Percentiles rank a stretch among this genome's conserved stretches.
phyloP scores from a whole-genome alignment of 2,329 filamentous ascomycete species.

The Fusarium brachygibbosum region DNA sequence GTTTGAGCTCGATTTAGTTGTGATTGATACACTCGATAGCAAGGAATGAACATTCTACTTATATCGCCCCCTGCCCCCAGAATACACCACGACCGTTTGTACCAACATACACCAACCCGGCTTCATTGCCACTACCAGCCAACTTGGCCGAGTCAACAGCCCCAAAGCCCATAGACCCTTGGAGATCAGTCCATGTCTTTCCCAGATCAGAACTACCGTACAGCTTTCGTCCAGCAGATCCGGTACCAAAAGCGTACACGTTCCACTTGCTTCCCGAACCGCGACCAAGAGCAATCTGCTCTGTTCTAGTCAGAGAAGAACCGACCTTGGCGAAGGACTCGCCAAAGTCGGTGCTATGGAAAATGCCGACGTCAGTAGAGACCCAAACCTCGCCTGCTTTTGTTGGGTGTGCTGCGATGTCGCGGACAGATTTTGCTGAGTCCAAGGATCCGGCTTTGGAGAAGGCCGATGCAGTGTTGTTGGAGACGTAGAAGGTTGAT shows the following conservation, averaged over 20 bases:
- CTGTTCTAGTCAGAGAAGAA: conserved; percentile 55
- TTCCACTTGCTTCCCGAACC: conserved; percentile 59
- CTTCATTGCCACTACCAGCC: conserved; percentile 61
- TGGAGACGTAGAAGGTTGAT: conserved; percentile 65
- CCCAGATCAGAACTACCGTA: conserved; percentile 62
- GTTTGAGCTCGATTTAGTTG: not conserved
- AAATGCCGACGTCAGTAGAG: conserved; percentile 67
- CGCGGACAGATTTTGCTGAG: conserved; percentile 63
- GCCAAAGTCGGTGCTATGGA: conserved; percentile 66
- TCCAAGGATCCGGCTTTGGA: conserved; percentile 54
- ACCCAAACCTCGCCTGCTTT: conserved; percentile 72
- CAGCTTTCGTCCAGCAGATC: conserved; percentile 58
- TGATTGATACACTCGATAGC: accelerated
- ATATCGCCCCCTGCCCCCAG: conserved; percentile 31
- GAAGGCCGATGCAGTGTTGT: conserved; percentile 63
- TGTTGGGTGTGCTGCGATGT: conserved; percentile 68
- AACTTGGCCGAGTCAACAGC: conserved; percentile 57
- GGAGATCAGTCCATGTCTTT: conserved; percentile 61
- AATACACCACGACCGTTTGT: conserved; percentile 65
- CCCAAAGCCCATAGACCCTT: conserved; percentile 61
- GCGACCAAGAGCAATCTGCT: conserved; percentile 60
- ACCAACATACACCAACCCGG: conserved; percentile 63
- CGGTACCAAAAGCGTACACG: conserved; percentile 62
- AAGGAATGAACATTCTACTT: not conserved
- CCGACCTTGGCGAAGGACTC: conserved; percentile 60